Evolutionary conservation across 805 yeast genomes (phyloP).

Genomic region (Wickerhamomyces rabaulensis): DNA sequence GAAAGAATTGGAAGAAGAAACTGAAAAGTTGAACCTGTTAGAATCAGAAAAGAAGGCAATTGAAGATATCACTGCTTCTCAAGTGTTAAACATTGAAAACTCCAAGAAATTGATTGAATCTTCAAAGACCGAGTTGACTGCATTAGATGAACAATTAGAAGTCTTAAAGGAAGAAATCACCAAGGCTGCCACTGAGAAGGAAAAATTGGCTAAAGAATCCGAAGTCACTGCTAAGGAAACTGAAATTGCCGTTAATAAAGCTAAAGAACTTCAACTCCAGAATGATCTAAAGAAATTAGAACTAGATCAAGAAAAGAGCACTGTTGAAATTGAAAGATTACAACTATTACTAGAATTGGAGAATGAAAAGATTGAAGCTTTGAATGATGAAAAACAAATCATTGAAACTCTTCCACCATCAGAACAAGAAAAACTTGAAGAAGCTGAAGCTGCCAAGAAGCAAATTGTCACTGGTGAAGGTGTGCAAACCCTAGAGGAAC

Average conservation of each 20-base stretch:
- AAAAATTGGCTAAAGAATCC: conserved; percentile 27
- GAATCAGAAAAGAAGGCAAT: conserved; percentile 43
- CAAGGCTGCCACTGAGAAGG: conserved; percentile 25
- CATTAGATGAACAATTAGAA: conserved; percentile 30
- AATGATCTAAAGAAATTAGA: conserved; percentile 33
- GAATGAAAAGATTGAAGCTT: conserved; percentile 28
- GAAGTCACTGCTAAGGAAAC: conserved; percentile 28
- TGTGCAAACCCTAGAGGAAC: conserved; percentile 1
- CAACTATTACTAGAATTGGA: conserved; percentile 30
- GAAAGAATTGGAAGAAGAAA: conserved; percentile 47
- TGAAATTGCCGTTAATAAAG: conserved; percentile 26
- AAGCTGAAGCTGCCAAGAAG: background rate
- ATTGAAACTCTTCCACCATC: conserved; percentile 36
- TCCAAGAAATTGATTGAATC: conserved; percentile 37
- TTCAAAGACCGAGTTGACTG: conserved; percentile 35
- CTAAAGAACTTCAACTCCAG: conserved; percentile 32
- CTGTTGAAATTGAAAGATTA: conserved; percentile 31
- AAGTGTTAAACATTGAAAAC: conserved; percentile 39
- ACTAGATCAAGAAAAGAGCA: conserved; percentile 32
- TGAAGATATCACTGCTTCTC: conserved; percentile 39
- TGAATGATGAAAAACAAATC: conserved; percentile 33
- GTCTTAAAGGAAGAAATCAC: conserved; percentile 29
- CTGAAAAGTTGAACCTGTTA: conserved; percentile 43
- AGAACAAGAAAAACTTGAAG: conserved; percentile 6
- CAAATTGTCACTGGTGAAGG: conserved; percentile 3